Percentiles rank a stretch among this genome's conserved stretches.
Conservation (phyloP, 2,329 filamentous ascomycete species). For the Paraphoma chrysanthemicola region DNA sequence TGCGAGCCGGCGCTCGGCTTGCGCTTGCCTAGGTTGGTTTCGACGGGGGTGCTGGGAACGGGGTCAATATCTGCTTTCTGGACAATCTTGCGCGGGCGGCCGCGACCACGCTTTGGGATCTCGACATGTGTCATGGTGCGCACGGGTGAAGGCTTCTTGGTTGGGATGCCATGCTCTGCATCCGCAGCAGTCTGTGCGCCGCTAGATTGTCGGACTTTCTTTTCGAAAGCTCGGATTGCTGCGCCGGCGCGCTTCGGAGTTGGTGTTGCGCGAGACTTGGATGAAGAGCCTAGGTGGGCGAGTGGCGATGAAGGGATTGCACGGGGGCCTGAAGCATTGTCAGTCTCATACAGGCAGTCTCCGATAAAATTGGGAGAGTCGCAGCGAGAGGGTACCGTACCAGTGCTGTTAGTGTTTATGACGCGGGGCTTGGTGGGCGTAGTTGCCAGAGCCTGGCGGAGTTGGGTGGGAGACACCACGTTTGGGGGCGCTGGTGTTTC, state of each 20-base stretch:
- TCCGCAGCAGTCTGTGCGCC: not conserved
- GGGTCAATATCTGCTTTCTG: not conserved
- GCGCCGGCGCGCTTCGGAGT: not conserved
- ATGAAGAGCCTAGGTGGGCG: not conserved
- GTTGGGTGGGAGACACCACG: not conserved
- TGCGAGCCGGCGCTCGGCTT: constrained; percentile 1
- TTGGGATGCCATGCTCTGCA: not conserved
- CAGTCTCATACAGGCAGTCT: not conserved
- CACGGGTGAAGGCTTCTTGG: not conserved
- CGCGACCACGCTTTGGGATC: constrained; percentile 1
- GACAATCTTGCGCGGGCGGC: not conserved
- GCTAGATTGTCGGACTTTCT: not conserved
- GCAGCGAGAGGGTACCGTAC: not conserved
- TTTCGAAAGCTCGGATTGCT: not conserved
- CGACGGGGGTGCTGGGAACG: not conserved
- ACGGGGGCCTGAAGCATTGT: not conserved
- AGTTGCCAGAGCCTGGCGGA: not conserved
- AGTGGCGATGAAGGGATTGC: not conserved
- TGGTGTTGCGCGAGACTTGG: not conserved
- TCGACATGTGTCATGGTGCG: not conserved
- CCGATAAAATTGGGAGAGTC: not conserved
- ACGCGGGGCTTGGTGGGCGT: not conserved
- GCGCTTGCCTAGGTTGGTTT: not conserved
- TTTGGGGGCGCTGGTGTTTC: not conserved
- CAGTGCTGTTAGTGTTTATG: not conserved